Base-by-base conservation (phyloP, 805 yeast genomes). In the Saccharomycopsis oosterbeekiorum region DNA sequence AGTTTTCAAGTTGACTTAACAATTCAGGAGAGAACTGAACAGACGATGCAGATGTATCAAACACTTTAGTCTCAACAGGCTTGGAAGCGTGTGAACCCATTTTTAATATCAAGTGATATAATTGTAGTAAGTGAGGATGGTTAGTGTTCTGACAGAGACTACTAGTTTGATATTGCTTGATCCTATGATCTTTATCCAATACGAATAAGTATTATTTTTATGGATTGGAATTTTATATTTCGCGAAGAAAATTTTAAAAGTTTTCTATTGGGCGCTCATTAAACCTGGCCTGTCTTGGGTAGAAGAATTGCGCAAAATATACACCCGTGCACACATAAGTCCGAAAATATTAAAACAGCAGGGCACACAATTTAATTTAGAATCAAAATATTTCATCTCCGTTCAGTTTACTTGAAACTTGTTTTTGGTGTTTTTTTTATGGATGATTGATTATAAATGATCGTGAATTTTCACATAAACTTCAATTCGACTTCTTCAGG, bases 21-120 rank as follows among this genome's bases (percentile, higher is more conserved):
- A 87, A 78, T 15, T 85, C 79, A 2, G 86, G 81, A 59, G 85
- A 81, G 70, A 85, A 83, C 65, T 85, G 86, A 55, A 86, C 82
- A 57, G 89, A 88, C 6, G 89, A 79, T 51, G 78, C 71, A 42
- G 91, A 89, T 2, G 83, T 79, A 6, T 47, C 53, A 69, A 84
- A 84, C 19, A 84, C 86, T 72, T 84, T 84, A 21, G 84, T 80
- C 66, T 84, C 85, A 37, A 72, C 70, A 47, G 85, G 83, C 68
- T 81, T 84, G 12, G 88, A 83, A 60, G 85, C 75, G 17, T 79
- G 69, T 24, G 84, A 73, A 56, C 88, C 89, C 89, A 84, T 84
- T 55, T 1, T 54, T 59, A n/a, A 15, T 53, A 9, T 51, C 21
- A 43, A 43, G 17, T 26, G n/a, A 26, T 51, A 26, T 24, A 1